Base-by-base conservation (phyloP, 768 basidiomycete genomes). In the Leccinellum rugosiceps region DNA sequence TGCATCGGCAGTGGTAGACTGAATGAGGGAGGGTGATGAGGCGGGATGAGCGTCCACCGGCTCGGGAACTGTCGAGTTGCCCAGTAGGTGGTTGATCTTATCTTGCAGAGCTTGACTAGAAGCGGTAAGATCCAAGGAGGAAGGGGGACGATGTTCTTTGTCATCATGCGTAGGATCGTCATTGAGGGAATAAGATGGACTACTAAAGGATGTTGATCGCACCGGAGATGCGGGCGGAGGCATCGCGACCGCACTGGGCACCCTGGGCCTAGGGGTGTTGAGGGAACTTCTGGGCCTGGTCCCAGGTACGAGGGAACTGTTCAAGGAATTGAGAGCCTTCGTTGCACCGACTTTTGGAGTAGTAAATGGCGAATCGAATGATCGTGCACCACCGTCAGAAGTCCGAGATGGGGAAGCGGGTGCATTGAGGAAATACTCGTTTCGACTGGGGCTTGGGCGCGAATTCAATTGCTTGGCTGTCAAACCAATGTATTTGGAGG, bases 401-500 rank as follows among this genome's bases (percentile, higher is more conserved):
- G 71, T 61, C n/a, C 75, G 72, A 45, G 75, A 70, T 11, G 75
- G 72, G 13, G 71, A 74, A 28, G 76, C 72, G 13, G 73, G 69
- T 43, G 72, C 68, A 52, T 58, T 65, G 48, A 66, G 65, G 52
- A 50, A 58, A 51, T 60, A 55, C 45, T 69, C 71, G 14, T 62
- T 56, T 30, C 53, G 58, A 53, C 52, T 47, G 19, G 65, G 51
- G 30, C 57, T 55, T 13, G 66, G 14, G 51, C 80, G 81, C 23
- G 77, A 80, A 67, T 71, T 83, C 58, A 95, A 80, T 63, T 93
- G 90, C 67, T 87, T 84, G 1, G 92, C 92, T 1, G 91, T 94
- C 82, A 94, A 84, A 15, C 85, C 84, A 31, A 88, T 77, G 68
- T 94, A 94, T 70, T 87, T 90, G 44, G 89, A 88, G 10, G 93